These are phyloP conservation scores for Berberis vulgaris DNA, from an alignment of 164 flowering plant genomes.

Conservation along the genomic window DNA sequence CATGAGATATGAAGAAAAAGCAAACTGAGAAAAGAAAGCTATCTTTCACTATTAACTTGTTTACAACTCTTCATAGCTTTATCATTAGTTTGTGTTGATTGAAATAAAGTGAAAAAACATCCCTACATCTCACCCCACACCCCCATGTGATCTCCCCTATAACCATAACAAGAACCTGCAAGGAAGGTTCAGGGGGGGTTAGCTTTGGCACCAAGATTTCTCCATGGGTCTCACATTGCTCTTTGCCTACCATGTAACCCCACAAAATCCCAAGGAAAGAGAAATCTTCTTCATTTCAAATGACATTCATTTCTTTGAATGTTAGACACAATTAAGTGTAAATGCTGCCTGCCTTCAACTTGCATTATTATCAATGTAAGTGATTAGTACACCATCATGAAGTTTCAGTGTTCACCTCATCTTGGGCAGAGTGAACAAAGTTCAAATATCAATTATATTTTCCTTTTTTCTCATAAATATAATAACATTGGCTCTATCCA, in stretches of 20 bases:
- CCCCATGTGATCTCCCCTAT: constrained; percentile 49
- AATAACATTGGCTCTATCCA: no score
- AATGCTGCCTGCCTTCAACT: neutral
- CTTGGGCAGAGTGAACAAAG: neutral
- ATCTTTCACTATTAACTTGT: constrained; percentile 27
- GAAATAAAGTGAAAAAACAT: constrained; percentile 32
- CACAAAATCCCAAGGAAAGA: constrained; percentile 55
- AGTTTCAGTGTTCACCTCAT: constrained; percentile 15
- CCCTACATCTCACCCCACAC: neutral
- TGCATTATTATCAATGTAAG: neutral
- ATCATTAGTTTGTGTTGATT: constrained; percentile 15
- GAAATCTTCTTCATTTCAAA: constrained; percentile 20
- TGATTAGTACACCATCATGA: constrained; percentile 25
- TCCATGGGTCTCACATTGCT: constrained; percentile 24
- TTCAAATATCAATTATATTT: neutral
- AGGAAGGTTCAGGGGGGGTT: constrained; percentile 32
- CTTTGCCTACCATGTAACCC: constrained; percentile 16
- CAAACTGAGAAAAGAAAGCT: constrained; percentile 33
- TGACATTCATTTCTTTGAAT: neutral
- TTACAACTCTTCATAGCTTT: constrained; percentile 17
- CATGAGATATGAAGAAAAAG: constrained; percentile 25
- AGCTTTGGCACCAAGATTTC: constrained; percentile 31
- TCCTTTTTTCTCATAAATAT: no score
- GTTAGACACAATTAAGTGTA: neutral
- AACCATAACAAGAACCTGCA: constrained; percentile 19